These are phyloP conservation scores for Phytopythium kandeliae DNA, from an alignment of 352 stramenopile genomes.

Conservation along the genomic window DNA sequence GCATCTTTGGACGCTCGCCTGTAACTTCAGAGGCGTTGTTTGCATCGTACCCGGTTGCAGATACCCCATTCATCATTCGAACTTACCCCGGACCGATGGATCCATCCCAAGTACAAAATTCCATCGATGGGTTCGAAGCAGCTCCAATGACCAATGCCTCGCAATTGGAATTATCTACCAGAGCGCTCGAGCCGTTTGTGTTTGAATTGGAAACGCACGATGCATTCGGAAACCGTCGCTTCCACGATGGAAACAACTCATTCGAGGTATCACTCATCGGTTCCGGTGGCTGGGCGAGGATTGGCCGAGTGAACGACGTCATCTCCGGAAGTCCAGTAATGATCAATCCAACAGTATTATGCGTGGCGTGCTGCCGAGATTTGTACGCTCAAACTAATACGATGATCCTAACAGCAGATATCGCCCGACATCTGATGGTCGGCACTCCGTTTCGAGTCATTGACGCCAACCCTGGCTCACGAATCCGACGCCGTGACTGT, in stretches of 20 bases:
- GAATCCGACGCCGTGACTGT: conserved; percentile 48
- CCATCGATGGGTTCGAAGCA: conserved; percentile 49
- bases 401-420: conserved; percentile 50
- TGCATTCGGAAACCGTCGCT: conserved; percentile 71
- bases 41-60: conserved; percentile 26
- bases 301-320: conserved; percentile 85
- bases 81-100: conserved; percentile 78
- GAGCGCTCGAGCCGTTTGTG: conserved; percentile 35
- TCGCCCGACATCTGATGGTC: conserved; percentile 45
- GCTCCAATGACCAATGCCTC: conserved; percentile 17
- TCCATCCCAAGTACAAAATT: conserved; percentile 42
- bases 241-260: conserved; percentile 72
- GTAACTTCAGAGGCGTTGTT: conserved; percentile 28
- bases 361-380: conserved; percentile 41
- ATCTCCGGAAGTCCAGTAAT: conserved; percentile 23
- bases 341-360: conserved; percentile 49
- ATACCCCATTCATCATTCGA: conserved; percentile 53
- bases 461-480: conserved; percentile 48
- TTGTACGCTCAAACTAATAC: conserved; percentile 36
- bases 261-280: conserved; percentile 87
- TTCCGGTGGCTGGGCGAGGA: conserved; percentile 75
- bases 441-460: conserved; percentile 62
- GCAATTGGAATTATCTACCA: conserved; percentile 15
- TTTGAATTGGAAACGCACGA: conserved; percentile 86
- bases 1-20: conserved; percentile 16